phyloP scores from a whole-genome alignment of 2,329 filamentous ascomycete genomes.

The Sclerotinia sclerotiorum region DNA sequence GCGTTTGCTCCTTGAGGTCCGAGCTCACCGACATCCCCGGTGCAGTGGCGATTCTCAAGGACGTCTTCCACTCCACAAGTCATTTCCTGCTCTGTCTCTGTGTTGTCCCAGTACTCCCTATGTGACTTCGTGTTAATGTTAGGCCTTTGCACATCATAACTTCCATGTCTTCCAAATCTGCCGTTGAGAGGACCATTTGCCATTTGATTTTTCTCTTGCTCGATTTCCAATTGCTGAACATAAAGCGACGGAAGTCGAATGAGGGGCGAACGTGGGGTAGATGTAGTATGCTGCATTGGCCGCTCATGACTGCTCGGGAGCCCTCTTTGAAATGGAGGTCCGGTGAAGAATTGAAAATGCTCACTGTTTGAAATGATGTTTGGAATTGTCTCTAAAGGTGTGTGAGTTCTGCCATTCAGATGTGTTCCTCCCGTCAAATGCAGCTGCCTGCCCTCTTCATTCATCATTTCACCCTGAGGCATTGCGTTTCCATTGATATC shows the following conservation, averaged over 20 bases:
- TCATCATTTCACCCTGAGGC: neutral
- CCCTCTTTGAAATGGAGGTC: neutral
- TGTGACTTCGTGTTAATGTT: neutral
- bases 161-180: neutral
- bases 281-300: neutral
- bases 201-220: constrained; percentile 1
- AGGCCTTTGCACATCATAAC: neutral
- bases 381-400: neutral
- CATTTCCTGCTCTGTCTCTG: neutral
- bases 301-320: neutral
- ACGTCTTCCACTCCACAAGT: neutral
- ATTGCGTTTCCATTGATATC: neutral
- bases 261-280: constrained; percentile 12
- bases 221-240: constrained; percentile 8
- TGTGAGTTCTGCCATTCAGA: neutral
- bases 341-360: neutral
- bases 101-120: neutral
- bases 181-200: neutral
- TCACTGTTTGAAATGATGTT: neutral
- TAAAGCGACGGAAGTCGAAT: constrained; percentile 15
- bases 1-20: neutral
- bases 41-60: neutral
- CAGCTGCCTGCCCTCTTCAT: neutral
- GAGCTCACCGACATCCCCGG: constrained; percentile 1
- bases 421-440: too few species aligned